phyloP scores from a whole-genome alignment of 805 yeast species.

The Metschnikowia rubicola region DNA sequence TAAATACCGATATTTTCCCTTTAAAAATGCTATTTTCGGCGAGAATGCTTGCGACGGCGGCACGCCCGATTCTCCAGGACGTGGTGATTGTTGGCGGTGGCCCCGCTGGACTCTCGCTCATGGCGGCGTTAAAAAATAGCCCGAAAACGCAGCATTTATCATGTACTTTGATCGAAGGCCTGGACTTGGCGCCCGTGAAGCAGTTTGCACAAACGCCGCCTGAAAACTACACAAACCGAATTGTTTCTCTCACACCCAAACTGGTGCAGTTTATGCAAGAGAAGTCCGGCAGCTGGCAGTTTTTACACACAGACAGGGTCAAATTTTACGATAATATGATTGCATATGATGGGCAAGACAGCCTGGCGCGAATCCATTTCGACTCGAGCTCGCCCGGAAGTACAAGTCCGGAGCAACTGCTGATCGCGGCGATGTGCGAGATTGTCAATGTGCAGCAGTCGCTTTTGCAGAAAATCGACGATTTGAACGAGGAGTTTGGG shows the following conservation, averaged over 20 bases:
- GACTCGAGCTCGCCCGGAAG: conserved; percentile 44
- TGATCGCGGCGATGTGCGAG: conserved; percentile 81
- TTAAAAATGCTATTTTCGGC: conserved; percentile 8
- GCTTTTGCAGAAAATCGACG: conserved; percentile 47
- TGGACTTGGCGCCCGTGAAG: conserved; percentile 50
- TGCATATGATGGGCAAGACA: conserved; percentile 79
- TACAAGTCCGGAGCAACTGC: conserved; percentile 22
- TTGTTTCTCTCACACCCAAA: conserved; percentile 81
- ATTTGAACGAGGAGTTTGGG: conserved; percentile 20
- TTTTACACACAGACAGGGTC: conserved; percentile 64
- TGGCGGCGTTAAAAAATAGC: conserved; percentile 74
- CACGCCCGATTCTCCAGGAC: conserved; percentile 41
- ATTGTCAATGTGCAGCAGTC: conserved; percentile 80
- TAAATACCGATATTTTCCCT: no score
- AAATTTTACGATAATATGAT: conserved; percentile 76
- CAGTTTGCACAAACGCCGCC: conserved; percentile 45
- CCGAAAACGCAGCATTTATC: conserved; percentile 55
- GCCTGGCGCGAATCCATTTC: conserved; percentile 64
- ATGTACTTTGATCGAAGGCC: conserved; percentile 73
- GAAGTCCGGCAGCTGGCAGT: conserved; percentile 73
- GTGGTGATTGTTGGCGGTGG: conserved; percentile 94
- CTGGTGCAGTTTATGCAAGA: conserved; percentile 59
- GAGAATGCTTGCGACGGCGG: conserved; percentile 12
- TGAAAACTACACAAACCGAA: conserved; percentile 66
- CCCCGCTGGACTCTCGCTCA: conserved; percentile 89